phyloP scores from a whole-genome alignment of 2,329 filamentous ascomycete species.

The Septoria linicola region DNA sequence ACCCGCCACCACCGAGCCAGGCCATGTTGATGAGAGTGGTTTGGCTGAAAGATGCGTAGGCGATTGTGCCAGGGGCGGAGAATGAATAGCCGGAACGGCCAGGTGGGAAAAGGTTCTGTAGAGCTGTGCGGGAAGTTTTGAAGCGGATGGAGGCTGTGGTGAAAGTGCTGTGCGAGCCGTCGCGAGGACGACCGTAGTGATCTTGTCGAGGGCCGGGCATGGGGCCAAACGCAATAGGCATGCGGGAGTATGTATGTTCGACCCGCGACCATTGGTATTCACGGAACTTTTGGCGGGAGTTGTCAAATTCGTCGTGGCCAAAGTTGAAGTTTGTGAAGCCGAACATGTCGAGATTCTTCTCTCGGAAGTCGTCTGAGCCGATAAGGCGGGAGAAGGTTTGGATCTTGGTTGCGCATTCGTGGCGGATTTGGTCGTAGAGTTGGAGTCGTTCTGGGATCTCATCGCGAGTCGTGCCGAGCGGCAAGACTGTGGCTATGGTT shows the following conservation, averaged over 20 bases:
- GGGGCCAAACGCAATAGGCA: slow-evolving; percentile 46
- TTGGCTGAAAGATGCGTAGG: slow-evolving; percentile 41
- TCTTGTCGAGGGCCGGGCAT: slow-evolving; percentile 43
- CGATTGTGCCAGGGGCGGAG: slow-evolving; percentile 40
- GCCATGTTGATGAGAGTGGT: slow-evolving; percentile 51
- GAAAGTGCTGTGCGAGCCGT: slow-evolving; percentile 31
- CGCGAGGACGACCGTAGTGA: slow-evolving; percentile 25
- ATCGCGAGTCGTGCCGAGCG: slow-evolving; percentile 42
- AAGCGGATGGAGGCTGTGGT: slow-evolving; percentile 44
- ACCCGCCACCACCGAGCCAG: slow-evolving; percentile 62
- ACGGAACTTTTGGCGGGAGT: slow-evolving; percentile 52
- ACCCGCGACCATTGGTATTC: slow-evolving; percentile 52
- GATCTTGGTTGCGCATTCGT: slow-evolving; percentile 57
- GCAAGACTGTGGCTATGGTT: slow-evolving; percentile 58
- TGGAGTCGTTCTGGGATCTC: slow-evolving; percentile 57
- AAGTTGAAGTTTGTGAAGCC: slow-evolving; percentile 34
- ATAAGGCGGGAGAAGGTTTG: slow-evolving; percentile 58
- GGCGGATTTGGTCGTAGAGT: slow-evolving; percentile 58
- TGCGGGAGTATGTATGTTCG: slow-evolving; percentile 40
- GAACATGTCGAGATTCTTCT: slow-evolving; percentile 15
- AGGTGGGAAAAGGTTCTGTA: slow-evolving; percentile 44
- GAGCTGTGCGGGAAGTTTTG: slow-evolving; percentile 42
- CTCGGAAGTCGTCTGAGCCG: slow-evolving; percentile 39
- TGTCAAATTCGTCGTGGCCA: slow-evolving; percentile 55
- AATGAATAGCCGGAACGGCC: slow-evolving; percentile 37